These are phyloP conservation scores for Phaffomyces opuntiae DNA, from an alignment of 805 yeast genomes.

Conservation along the genomic window DNA sequence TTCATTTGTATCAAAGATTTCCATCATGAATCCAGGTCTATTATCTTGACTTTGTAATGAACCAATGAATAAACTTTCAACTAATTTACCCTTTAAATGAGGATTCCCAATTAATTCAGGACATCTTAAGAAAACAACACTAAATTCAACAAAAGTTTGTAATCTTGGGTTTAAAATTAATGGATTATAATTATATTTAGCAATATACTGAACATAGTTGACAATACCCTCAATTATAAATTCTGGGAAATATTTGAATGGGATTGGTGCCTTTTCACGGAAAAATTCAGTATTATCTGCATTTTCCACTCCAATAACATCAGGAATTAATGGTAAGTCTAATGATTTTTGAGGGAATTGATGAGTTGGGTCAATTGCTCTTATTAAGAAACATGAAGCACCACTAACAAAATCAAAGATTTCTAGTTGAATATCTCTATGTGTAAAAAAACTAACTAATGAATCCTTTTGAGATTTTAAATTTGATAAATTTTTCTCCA, in stretches of 20 bases:
- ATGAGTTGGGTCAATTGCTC: conserved; percentile 69
- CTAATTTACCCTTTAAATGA: conserved; percentile 78
- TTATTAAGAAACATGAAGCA: conserved; percentile 60
- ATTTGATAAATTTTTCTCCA: conserved; percentile 35
- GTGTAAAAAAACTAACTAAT: conserved; percentile 53
- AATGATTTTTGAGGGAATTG: conserved; percentile 47
- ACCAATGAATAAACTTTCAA: conserved; percentile 76
- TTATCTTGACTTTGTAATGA: conserved; percentile 48
- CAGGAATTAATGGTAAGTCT: conserved; percentile 51
- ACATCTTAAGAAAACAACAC: conserved; percentile 70
- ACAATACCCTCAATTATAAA: conserved; percentile 76
- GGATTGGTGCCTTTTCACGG: conserved; percentile 57
- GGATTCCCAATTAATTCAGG: conserved; percentile 87
- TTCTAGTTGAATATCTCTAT: conserved; percentile 52
- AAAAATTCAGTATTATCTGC: conserved; percentile 71
- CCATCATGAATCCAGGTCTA: conserved; percentile 67
- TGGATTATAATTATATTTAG: conserved; percentile 50
- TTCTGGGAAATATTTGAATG: conserved; percentile 84
- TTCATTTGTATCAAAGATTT: conserved; percentile 55
- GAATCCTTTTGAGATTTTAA: conserved; percentile 46
- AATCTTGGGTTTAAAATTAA: conserved; percentile 47
- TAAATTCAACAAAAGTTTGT: conserved; percentile 57
- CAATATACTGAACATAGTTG: conserved; percentile 58
- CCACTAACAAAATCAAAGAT: conserved; percentile 76
- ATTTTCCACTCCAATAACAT: conserved; percentile 54